These are phyloP conservation scores for Mortierella sp. DNA, from an alignment of 371 early-diverging fungal species.

Conservation along the genomic window DNA sequence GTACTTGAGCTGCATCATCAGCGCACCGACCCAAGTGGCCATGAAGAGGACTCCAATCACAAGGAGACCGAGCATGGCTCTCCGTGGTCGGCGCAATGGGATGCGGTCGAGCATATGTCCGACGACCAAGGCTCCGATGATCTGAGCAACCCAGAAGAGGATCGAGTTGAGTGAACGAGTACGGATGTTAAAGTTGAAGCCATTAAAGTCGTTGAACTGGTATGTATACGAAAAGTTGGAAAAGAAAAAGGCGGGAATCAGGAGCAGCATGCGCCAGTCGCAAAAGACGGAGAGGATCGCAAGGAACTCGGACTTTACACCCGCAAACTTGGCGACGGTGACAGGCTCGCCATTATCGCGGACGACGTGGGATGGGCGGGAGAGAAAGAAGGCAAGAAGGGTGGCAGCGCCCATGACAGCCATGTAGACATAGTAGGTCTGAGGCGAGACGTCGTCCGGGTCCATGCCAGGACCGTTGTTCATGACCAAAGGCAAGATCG, in stretches of 20 bases:
- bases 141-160: constrained; percentile 75
- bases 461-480: constrained; percentile 53
- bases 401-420: constrained; percentile 67
- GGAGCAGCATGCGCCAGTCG: constrained; percentile 62
- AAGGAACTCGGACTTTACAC: constrained; percentile 58
- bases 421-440: constrained; percentile 68
- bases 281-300: constrained; percentile 65
- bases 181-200: constrained; percentile 62
- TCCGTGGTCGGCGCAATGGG: constrained; percentile 52
- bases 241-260: constrained; percentile 70
- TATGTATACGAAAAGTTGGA: constrained; percentile 79
- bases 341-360: constrained; percentile 69
- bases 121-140: constrained; percentile 62
- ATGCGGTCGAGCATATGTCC: constrained; percentile 63
- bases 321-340: constrained; percentile 55
- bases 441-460: constrained; percentile 3
- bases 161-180: constrained; percentile 71
- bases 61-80: constrained; percentile 58
- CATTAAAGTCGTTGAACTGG: constrained; percentile 61
- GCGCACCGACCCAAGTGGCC: constrained; percentile 69
- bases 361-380: constrained; percentile 64
- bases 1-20: constrained; percentile 63
- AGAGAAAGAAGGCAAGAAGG: constrained; percentile 56
- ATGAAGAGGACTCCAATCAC: constrained; percentile 58
- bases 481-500: constrained; percentile 70